phyloP scores from a whole-genome alignment of 495 filamentous ascomycete species.

The Podospora conica region DNA sequence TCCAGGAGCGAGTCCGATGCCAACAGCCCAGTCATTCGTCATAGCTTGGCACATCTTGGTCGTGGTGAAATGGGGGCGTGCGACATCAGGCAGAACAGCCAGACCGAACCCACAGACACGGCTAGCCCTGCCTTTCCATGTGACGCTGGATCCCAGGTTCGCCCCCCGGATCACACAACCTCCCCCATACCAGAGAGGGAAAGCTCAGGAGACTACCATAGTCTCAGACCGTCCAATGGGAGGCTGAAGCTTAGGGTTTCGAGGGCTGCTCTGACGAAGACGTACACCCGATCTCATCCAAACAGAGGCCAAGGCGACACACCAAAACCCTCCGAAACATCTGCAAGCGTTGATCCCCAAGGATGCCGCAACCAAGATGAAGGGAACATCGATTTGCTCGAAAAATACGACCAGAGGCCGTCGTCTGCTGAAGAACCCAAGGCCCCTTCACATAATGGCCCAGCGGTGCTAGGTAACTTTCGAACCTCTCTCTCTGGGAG shows the following conservation, averaged over 20 bases:
- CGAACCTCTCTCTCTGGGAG: slow-evolving; percentile 11
- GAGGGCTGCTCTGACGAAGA: slow-evolving; percentile 20
- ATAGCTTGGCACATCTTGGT: background rate
- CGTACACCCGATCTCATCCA: background rate
- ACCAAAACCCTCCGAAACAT: background rate
- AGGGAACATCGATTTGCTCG: background rate
- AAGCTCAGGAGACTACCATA: background rate
- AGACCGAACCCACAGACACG: background rate
- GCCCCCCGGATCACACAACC: background rate
- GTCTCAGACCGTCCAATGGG: background rate
- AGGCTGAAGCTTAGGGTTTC: slow-evolving; percentile 23
- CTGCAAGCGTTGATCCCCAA: background rate
- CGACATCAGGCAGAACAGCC: background rate
- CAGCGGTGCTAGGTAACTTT: background rate
- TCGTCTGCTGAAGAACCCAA: background rate
- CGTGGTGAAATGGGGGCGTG: background rate
- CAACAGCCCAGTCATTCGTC: background rate
- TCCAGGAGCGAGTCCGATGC: slow-evolving; percentile 11
- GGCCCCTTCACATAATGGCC: background rate
- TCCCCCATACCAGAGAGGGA: background rate
- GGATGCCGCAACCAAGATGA: background rate
- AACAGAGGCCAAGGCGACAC: background rate
- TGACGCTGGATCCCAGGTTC: background rate
- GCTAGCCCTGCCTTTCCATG: background rate
- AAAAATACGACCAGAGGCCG: background rate